Percentiles rank a stretch among this genome's conserved stretches.
phyloP scores from a whole-genome alignment of 345 rosid genomes.

The Litchi chinensis region DNA sequence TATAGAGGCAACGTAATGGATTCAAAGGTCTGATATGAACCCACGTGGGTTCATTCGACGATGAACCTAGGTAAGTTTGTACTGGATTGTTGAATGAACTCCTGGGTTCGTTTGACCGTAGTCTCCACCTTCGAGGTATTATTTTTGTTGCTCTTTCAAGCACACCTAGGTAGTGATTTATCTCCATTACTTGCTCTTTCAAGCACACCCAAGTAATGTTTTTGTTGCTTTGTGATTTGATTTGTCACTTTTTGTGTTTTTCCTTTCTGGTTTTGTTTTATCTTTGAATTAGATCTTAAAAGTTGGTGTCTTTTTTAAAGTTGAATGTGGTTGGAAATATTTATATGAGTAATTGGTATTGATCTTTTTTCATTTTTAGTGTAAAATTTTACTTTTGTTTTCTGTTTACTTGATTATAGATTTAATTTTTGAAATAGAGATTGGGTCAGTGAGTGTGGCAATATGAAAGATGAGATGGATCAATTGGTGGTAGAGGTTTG shows the following conservation, averaged over 20 bases:
- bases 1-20: too few species aligned
- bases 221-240: not conserved
- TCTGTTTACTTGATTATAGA: not conserved
- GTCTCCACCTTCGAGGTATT: too few species aligned
- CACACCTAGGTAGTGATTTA: too few species aligned
- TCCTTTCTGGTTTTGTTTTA: not conserved
- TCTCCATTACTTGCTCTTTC: slow-evolving; percentile 22
- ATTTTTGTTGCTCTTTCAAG: too few species aligned
- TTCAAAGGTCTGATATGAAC: too few species aligned
- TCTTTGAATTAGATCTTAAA: not conserved
- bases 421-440: not conserved
- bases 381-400: not conserved
- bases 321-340: not conserved
- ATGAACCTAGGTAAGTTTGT: too few species aligned
- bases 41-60: too few species aligned
- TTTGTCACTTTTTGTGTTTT: not conserved
- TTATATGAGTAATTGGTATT: not conserved
- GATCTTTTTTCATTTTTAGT: not conserved
- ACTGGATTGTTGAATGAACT: too few species aligned
- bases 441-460: not conserved
- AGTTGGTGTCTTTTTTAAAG: not conserved
- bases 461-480: not conserved
- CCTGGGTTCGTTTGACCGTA: too few species aligned
- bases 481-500: too few species aligned
- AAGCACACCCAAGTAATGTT: slow-evolving; percentile 28